Percentiles rank a stretch among this genome's conserved stretches.
phyloP scores from a whole-genome alignment of 441 rosid genomes.

The Corymbia citriodora region DNA sequence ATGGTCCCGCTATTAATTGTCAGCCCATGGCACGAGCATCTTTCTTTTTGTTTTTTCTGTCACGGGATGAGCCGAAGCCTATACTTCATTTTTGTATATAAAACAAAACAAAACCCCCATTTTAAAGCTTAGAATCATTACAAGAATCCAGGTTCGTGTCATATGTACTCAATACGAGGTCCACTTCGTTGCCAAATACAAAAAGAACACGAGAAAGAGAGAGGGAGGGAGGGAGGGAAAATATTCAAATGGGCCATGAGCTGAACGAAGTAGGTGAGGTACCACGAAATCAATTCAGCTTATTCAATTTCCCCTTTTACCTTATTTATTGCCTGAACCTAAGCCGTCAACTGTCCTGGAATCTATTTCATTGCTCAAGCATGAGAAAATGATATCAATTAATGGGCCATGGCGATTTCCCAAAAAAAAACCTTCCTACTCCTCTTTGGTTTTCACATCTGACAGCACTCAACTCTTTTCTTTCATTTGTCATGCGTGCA shows the following conservation, averaged over 20 bases:
- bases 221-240: neutral
- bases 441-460: neutral
- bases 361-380: neutral
- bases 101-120: neutral
- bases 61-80: neutral
- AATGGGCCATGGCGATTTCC: neutral
- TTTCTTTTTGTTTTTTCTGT: neutral
- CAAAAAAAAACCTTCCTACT: neutral
- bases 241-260: neutral
- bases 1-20: neutral
- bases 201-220: neutral
- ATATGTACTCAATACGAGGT: neutral
- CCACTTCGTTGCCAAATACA: neutral
- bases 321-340: neutral
- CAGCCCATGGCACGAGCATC: neutral
- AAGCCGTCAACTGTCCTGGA: neutral
- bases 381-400: neutral
- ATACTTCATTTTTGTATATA: neutral
- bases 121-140: neutral
- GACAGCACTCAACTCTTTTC: neutral
- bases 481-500: neutral
- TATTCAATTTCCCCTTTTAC: neutral
- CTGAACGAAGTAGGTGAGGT: neutral
- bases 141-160: neutral
- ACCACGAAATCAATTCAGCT: neutral